Evolutionary conservation across 345 rosid species (phyloP), one percentile per base, ranked within the genome.

Genomic region (Eucalyptus polybractea): DNA sequence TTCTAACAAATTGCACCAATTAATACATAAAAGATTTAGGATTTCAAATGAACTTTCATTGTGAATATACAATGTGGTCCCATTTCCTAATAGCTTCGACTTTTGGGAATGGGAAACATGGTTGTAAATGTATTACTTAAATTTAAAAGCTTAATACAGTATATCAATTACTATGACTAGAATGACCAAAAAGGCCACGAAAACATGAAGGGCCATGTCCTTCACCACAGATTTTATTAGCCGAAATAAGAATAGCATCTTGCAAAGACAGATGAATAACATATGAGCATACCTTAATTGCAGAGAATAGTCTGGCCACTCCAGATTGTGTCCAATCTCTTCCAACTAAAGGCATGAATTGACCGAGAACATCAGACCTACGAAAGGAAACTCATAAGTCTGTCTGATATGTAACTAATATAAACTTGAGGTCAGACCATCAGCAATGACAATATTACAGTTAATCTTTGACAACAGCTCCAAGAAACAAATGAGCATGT

Each of bases 281-380:
- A 72, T 21, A 72, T 72, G 45, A 76, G 14, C 88, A 87, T 87
- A 96, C 99, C 98, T 97, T 94, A 88, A 97, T 97, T 33, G 98
- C 99, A 58, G 94, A 96, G 90, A 97, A 97, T 90, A 97, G 98
- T 91, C 92, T 95, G 90, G 99, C 97, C 72, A 97, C 99, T 86
- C 99, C 99, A 89, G 98, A 95, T 89, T 97, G 99, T 54, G 99
- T 94, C 99, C 99, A 97, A 90, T 97, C 99, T 91, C 94, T 96
- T 90, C 99, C 99, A 90, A 97, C 97, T 93, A 97, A 93, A 91
- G 99, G 99, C 99, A 97, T 97, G 91, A 97, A 94, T 92, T 97
- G 99, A 90, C 99, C 99, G 69, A 97, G 92, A 87, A 97, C 99
- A 92, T 96, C 99, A 89, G 99, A 97, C 94, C 99, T 97, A 72